These are phyloP conservation scores for Shiraia sp. DNA, from an alignment of 2,329 filamentous ascomycete species.

Conservation along the genomic window DNA sequence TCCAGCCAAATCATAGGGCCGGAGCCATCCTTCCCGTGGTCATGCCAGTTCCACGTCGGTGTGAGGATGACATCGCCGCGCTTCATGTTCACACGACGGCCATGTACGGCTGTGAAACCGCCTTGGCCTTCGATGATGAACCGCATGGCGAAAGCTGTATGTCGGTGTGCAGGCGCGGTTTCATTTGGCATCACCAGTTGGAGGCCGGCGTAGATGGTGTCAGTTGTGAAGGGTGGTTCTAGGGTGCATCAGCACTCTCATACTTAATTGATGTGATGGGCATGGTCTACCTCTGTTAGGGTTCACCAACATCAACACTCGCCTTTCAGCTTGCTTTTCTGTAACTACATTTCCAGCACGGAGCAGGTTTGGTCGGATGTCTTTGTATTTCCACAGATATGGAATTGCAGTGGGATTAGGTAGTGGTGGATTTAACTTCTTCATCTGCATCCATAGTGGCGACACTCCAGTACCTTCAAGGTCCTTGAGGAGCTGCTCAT, in stretches of 20 bases:
- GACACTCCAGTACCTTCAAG: not conserved
- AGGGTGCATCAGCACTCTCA: not conserved
- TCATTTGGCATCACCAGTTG: slow-evolving; percentile 62
- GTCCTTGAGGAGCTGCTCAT: not conserved
- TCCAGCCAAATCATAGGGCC: slow-evolving; percentile 63
- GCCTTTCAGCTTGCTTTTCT: slow-evolving; percentile 45
- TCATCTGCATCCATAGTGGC: slow-evolving; percentile 57
- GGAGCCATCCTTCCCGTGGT: slow-evolving; percentile 62
- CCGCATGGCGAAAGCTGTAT: slow-evolving; percentile 60
- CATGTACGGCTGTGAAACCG: slow-evolving; percentile 63
- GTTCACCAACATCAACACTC: slow-evolving; percentile 50
- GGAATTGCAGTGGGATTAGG: slow-evolving; percentile 52
- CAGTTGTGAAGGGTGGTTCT: slow-evolving; percentile 60
- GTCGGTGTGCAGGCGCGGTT: slow-evolving; percentile 59
- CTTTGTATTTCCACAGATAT: slow-evolving; percentile 43
- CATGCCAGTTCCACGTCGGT: slow-evolving; percentile 60
- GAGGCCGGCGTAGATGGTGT: slow-evolving; percentile 61
- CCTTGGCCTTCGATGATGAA: slow-evolving; percentile 62
- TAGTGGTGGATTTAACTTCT: slow-evolving; percentile 50
- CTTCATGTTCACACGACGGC: slow-evolving; percentile 55
- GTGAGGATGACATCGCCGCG: slow-evolving; percentile 62
- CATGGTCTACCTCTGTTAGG: slow-evolving; percentile 32
- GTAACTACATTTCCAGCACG: slow-evolving; percentile 43
- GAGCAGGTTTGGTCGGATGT: slow-evolving; percentile 42
- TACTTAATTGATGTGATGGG: not conserved